Evolutionary conservation across 208 protist genomes (phyloP).

Genomic region (Acanthamoeba healyi): DNA sequence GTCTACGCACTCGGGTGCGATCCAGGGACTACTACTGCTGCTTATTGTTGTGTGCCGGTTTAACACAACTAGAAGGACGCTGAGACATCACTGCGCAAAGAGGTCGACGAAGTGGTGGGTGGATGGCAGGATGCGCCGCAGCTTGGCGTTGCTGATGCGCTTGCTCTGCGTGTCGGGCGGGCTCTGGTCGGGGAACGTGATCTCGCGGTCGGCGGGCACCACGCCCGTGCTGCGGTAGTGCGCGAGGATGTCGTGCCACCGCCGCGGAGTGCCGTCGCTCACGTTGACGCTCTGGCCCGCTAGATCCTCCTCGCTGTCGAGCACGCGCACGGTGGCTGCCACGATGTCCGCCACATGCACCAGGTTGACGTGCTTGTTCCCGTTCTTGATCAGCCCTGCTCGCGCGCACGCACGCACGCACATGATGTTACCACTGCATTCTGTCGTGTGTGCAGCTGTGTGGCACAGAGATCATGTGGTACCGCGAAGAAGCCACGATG

Average conservation of each 20-base stretch:
- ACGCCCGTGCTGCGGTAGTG: constrained; percentile 49
- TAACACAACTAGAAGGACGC: too few relatives aligned
- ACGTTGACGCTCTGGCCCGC: constrained; percentile 45
- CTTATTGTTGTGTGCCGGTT: too few relatives aligned
- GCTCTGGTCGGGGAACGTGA: constrained; percentile 35
- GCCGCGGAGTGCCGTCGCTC: constrained; percentile 24
- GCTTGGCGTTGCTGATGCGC: constrained; percentile 61
- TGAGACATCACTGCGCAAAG: constrained; percentile 43
- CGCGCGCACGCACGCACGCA: too few relatives aligned
- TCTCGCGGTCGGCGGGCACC: constrained; percentile 15
- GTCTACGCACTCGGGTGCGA: too few relatives aligned
- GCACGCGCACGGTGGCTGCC: constrained; percentile 1
- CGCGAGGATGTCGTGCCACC: constrained; percentile 48
- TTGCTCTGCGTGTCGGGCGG: constrained; percentile 64
- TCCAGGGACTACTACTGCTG: too few relatives aligned
- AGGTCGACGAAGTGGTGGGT: not conserved
- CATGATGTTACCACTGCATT: too few relatives aligned
- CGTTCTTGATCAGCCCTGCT: constrained; percentile 56
- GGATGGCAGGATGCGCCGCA: not conserved
- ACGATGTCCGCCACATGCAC: constrained; percentile 49
- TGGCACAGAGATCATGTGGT: too few relatives aligned
- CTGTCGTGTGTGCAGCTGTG: too few relatives aligned
- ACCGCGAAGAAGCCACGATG: constrained; percentile 55
- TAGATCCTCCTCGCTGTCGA: not conserved
- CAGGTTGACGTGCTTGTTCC: constrained; percentile 63